A percentile compares a stretch with the other conserved stretches of the same genome.
These are phyloP conservation scores for Colletotrichum chlorophyti DNA, from an alignment of 2,329 filamentous ascomycete species.

Conservation along the genomic window DNA sequence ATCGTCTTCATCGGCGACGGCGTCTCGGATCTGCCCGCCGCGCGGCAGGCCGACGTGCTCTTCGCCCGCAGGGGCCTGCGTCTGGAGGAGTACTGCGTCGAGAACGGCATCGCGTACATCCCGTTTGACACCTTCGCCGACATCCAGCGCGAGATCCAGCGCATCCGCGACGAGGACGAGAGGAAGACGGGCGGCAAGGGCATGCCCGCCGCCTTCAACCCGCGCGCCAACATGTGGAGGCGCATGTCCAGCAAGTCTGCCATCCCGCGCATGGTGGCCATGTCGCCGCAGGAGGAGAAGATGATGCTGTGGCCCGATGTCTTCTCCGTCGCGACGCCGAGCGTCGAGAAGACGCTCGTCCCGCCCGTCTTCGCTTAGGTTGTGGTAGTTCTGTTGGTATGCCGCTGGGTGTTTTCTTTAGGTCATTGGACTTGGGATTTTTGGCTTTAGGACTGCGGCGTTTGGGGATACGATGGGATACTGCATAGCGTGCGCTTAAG, in stretches of 20 bases:
- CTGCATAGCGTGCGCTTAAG: too few species aligned
- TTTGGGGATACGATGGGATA: too few species aligned
- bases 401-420: too few species aligned
- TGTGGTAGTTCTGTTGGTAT: too few species aligned
- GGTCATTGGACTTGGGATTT: too few species aligned
- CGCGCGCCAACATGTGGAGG: slow-evolving; percentile 72
- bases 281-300: slow-evolving; percentile 62
- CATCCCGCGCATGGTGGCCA: slow-evolving; percentile 44
- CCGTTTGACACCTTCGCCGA: slow-evolving; percentile 72
- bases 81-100: slow-evolving; percentile 70
- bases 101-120: slow-evolving; percentile 65
- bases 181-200: slow-evolving; percentile 66
- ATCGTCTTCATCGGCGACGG: slow-evolving; percentile 76
- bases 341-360: slow-evolving; percentile 30
- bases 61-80: slow-evolving; percentile 70
- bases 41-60: slow-evolving; percentile 70
- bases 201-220: slow-evolving; percentile 68
- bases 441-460: too few species aligned
- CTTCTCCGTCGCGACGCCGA: slow-evolving; percentile 51
- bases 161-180: slow-evolving; percentile 65
- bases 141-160: slow-evolving; percentile 65
- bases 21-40: slow-evolving; percentile 71
- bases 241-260: slow-evolving; percentile 64
- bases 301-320: slow-evolving; percentile 69
- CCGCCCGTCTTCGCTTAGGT: slow-evolving; percentile 10